These are phyloP conservation scores for Isatis tinctoria DNA, from an alignment of 345 rosid species.

Conservation along the genomic window DNA sequence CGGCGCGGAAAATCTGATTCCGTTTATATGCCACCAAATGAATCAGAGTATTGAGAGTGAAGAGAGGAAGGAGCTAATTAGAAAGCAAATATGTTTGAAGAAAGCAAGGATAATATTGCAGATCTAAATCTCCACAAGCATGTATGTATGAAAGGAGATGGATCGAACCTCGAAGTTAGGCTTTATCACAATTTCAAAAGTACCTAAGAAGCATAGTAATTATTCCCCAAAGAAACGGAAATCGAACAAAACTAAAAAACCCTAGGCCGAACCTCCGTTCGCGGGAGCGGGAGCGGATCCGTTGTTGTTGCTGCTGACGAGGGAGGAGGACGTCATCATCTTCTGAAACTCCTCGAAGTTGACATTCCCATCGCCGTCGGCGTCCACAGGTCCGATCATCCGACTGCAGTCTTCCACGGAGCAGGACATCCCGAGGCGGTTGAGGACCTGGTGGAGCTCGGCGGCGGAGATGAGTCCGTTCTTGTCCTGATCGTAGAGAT, in stretches of 20 bases:
- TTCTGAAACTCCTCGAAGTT: conserved; percentile 72
- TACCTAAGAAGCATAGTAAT: background rate
- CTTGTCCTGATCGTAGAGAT: conserved; percentile 72
- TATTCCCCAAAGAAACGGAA: background rate
- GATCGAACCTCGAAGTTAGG: background rate
- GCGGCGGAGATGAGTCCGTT: conserved; percentile 70
- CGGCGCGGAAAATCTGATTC: background rate
- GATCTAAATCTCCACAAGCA: background rate
- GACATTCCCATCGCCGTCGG: conserved; percentile 84
- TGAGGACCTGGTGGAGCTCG: conserved; percentile 70
- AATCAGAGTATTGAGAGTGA: background rate
- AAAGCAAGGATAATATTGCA: background rate
- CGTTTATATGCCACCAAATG: background rate
- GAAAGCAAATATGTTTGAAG: background rate
- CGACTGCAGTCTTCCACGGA: conserved; percentile 56
- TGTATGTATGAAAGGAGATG: background rate
- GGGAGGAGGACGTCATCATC: conserved; percentile 59
- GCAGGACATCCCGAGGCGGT: conserved; percentile 59
- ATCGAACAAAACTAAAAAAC: background rate
- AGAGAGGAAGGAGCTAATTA: background rate
- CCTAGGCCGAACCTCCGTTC: conserved; percentile 18
- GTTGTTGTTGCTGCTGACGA: background rate
- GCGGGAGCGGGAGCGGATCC: background rate
- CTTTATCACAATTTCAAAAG: conserved; percentile 7
- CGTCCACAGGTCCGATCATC: conserved; percentile 74